phyloP scores from a whole-genome alignment of 2,329 filamentous ascomycete genomes.

The Ilyonectria destructans region DNA sequence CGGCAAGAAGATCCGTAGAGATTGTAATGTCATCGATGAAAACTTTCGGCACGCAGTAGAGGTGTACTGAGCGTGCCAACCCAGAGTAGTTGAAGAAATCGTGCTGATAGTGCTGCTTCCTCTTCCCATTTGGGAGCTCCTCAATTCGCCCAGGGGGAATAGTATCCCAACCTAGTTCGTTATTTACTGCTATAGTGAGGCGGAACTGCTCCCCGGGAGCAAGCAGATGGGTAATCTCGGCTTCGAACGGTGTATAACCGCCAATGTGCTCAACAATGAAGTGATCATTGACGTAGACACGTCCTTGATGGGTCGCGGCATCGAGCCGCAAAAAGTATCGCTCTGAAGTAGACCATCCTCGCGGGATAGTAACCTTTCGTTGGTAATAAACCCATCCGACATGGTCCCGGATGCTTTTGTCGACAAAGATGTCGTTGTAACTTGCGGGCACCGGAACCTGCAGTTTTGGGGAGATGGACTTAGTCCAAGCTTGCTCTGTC shows the following conservation, averaged over 20 bases:
- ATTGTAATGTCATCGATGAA: constrained; percentile 28
- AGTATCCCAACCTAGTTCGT: constrained; percentile 32
- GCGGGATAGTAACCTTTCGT: constrained; percentile 22
- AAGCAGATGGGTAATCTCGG: constrained; percentile 21
- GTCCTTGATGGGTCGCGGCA: constrained; percentile 30
- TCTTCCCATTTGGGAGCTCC: constrained; percentile 19
- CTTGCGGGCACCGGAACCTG: constrained; percentile 34
- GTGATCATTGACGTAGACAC: constrained; percentile 32
- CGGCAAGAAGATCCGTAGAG: constrained; percentile 21
- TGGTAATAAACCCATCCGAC: constrained; percentile 39
- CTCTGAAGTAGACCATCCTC: constrained; percentile 18
- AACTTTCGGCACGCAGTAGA: constrained; percentile 19
- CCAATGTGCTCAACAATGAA: constrained; percentile 34
- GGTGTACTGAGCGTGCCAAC: constrained; percentile 27
- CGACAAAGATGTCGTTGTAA: constrained; percentile 38
- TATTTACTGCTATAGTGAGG: constrained; percentile 33
- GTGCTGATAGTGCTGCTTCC: constrained; percentile 38
- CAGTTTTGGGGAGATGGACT: constrained; percentile 14
- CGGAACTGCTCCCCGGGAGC: constrained; percentile 22
- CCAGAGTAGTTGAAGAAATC: constrained; percentile 39
- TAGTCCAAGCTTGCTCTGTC: constrained; percentile 20
- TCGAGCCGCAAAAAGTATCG: constrained; percentile 32
- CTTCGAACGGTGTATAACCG: constrained; percentile 34
- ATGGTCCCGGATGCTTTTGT: constrained; percentile 28
- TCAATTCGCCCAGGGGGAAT: constrained; percentile 33